A percentile compares a stretch with the other conserved stretches of the same genome.
Conservation (phyloP, 768 basidiomycete species). For the Mycena metata region DNA sequence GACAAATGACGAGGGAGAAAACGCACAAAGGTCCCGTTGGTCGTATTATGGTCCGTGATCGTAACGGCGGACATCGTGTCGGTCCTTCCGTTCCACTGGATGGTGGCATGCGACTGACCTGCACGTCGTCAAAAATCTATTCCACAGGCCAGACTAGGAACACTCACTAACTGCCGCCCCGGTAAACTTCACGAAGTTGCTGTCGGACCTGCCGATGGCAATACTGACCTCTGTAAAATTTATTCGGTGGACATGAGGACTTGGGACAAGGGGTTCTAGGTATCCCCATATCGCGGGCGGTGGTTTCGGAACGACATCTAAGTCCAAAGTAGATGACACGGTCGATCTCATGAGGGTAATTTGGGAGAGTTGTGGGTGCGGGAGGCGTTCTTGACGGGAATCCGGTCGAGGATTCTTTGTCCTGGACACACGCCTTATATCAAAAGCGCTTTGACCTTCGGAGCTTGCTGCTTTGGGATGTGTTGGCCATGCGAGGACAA, state of each 20-base stretch:
- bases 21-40: conserved; percentile 63
- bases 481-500: conserved; percentile 8
- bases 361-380: not conserved
- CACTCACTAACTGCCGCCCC: conserved; percentile 24
- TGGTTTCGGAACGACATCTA: not conserved
- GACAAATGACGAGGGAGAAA: not conserved
- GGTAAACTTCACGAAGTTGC: conserved; percentile 1
- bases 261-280: conserved; percentile 22
- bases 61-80: conserved; percentile 45
- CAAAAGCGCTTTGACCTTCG: conserved; percentile 28
- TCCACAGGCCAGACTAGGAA: not conserved
- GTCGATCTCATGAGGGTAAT: conserved; percentile 5
- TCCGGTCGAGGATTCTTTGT: conserved; percentile 7
- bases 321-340: not conserved
- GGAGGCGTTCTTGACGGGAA: not conserved
- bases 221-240: not conserved
- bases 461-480: conserved; percentile 10
- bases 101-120: conserved; percentile 31
- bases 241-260: conserved; percentile 1
- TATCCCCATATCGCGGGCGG: conserved; percentile 13
- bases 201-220: not conserved
- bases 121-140: not conserved
- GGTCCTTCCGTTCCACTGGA: conserved; percentile 41
- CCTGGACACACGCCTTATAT: conserved; percentile 13
- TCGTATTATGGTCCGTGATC: conserved; percentile 52